Conservation (phyloP, 2,329 filamentous ascomycete species). For the Teratosphaeria nubilosa region DNA sequence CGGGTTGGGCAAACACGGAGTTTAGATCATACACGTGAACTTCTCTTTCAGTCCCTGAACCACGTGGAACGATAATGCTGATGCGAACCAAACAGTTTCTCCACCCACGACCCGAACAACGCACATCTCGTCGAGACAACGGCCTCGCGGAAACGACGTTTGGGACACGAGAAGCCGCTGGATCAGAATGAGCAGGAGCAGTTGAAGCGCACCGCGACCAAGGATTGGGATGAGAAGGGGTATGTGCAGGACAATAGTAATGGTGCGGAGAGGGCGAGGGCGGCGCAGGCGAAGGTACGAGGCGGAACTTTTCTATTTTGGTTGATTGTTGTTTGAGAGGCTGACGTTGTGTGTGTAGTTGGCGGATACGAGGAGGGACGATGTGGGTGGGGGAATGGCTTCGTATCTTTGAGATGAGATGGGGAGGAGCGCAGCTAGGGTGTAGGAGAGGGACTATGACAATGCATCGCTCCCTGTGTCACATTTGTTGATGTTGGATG, state of each 20-base stretch:
- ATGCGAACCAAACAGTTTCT: conserved; percentile 35
- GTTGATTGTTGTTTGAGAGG: not conserved
- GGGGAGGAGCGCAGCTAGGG: too few species aligned
- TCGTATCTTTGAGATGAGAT: not conserved
- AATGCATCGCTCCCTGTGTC: too few species aligned
- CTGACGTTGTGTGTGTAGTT: not conserved
- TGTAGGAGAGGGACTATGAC: too few species aligned
- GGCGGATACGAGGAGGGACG: not conserved
- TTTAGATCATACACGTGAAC: conserved; percentile 50
- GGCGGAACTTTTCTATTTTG: not conserved
- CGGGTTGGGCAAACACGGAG: conserved; percentile 66
- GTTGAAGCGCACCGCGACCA: conserved; percentile 17
- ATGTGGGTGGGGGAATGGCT: not conserved
- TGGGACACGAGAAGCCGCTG: conserved; percentile 20
- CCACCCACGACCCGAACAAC: conserved; percentile 26
- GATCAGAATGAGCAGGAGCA: conserved; percentile 24
- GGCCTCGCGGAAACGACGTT: conserved; percentile 19
- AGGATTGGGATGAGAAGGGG: conserved; percentile 8
- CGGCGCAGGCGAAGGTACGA: conserved; percentile 1
- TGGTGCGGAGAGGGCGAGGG: not conserved
- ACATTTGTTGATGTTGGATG: not conserved
- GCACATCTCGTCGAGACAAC: conserved; percentile 26
- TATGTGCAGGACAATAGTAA: not conserved
- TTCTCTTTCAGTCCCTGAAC: not conserved
- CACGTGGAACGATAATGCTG: not conserved